Percentiles rank a stretch among this genome's conserved stretches.
phyloP scores from a whole-genome alignment of 2,329 filamentous ascomycete species.

The Claviceps fusiformis region DNA sequence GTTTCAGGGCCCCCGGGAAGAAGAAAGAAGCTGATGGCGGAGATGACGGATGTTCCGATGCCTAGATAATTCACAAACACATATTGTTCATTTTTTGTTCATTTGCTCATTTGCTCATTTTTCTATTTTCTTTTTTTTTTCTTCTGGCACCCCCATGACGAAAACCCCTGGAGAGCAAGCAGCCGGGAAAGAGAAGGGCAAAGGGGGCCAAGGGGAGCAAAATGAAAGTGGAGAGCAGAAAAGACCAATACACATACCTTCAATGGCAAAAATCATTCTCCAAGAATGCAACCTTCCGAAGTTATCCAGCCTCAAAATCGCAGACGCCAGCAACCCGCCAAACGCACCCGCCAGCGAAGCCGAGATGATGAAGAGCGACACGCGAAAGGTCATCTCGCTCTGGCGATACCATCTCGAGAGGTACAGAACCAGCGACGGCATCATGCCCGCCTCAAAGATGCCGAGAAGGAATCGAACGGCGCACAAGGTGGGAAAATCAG shows the following conservation, averaged over 20 bases:
- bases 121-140: neutral
- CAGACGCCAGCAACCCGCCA: slow-evolving; percentile 49
- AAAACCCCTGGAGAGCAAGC: neutral
- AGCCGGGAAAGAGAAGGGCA: neutral
- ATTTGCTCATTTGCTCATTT: too few relatives aligned
- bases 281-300: slow-evolving; percentile 44
- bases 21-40: slow-evolving; percentile 44
- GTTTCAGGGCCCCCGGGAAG: slow-evolving; percentile 54
- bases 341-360: slow-evolving; percentile 53
- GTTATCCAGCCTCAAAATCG: slow-evolving; percentile 42
- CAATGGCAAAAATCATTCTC: slow-evolving; percentile 62
- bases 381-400: slow-evolving; percentile 47
- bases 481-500: slow-evolving; percentile 29
- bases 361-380: slow-evolving; percentile 53
- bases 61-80: slow-evolving; percentile 20
- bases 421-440: slow-evolving; percentile 55
- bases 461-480: slow-evolving; percentile 48
- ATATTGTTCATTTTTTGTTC: too few relatives aligned
- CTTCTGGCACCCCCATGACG: neutral
- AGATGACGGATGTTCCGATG: slow-evolving; percentile 39
- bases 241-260: slow-evolving; percentile 17
- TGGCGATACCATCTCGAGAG: slow-evolving; percentile 50
- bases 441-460: slow-evolving; percentile 50
- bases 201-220: neutral
- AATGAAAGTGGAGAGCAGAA: neutral